Base-by-base conservation (phyloP, 2,329 filamentous ascomycete species). In the Epichloe bromicola region DNA sequence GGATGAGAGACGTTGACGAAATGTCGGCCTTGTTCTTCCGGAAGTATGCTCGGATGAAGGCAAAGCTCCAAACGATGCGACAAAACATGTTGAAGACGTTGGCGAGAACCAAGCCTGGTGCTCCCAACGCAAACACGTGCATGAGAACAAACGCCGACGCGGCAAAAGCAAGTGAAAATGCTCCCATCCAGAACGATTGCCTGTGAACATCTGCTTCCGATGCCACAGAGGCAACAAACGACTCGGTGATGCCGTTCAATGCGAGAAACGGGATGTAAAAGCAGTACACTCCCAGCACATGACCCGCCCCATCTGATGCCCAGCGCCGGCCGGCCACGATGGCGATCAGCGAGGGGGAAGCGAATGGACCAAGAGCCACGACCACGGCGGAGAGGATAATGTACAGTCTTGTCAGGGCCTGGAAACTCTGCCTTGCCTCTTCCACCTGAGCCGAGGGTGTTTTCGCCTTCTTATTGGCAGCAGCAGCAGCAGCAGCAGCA, bases 231-330 rank as follows among this genome's bases (percentile, higher is more conserved):
- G 90, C 84, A 15, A 97, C 90, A 60, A 98, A 97, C 0, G 89
- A 88, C 68, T 98, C 93, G 2, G 85, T 81, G 20, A 97, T 80
- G 48, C 93, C 93, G 62, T 98, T 98, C 59, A 95, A 71, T 3
- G 91, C 93, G 4, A 97, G 76, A 26, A 97, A 81, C 0, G 93
- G 93, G 53, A 98, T 87, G 69, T 95, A 97, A 66, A 88, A 89
- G 70, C 88, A 90, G 67, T 96, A 98, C 0, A 76, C 77, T 0
- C 83, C 81, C 6, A 98, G 75, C 3, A 93, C 83, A 8, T 75
- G 67, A 5, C 83, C 83, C 1, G 90, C 88, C 42, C 85, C 85
- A 0, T 84, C 82, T 3, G 73, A 74, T 0, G 80, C 74, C 93
- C 93, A 98, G 51, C 76, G 78, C 0, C 75, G 71, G 1, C 91